Evolutionary conservation across 2,329 filamentous ascomycete species (phyloP), one percentile per base, ranked within the genome.

Genomic region (Pezicula radicicola): DNA sequence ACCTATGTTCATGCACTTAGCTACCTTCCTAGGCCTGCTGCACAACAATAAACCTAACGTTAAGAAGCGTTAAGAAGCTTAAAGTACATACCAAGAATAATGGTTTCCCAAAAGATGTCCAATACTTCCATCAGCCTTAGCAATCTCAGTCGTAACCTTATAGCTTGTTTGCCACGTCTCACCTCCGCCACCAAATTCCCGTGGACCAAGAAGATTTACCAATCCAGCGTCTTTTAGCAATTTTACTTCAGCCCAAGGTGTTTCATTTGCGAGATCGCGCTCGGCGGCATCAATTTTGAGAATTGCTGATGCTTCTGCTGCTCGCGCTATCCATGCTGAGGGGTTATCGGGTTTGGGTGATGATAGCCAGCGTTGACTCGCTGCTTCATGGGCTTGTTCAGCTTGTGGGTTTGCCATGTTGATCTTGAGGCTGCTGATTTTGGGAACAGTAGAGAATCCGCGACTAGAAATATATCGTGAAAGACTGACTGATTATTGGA

Each of bases 131-230:
- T 46, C 44, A 33, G 44, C 44, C 44, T 46, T 46, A 33, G 44
- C 21, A 36, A 46, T 35, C 44, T 46, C 44, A 16, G 33, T 43
- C 15, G 46, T 49, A n/a, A 40, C 44, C 49, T 80, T 70, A 59
- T 79, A 82, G 3, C 68, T 73, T 0, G 75, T 78, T 35, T 69
- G 63, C 66, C 81, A 84, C 1, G 74, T 79, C 62, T 85, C 74
- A 7, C 64, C 63, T 13, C 79, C 80, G 0, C 73, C 69, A 3
- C 81, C 81, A 2, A 66, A 68, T 21, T 46, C 44, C 10, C 44
- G 21, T 33, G 44, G 44, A 7, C 44, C 44, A 8, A 46, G 28
- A 16, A 46, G 44, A 27, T 46, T 46, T 12, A 46, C 44, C 5
- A 46, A 35, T n/a, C 44, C 44, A 13, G 44, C 44, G 13, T 46